Evolutionary conservation across 169 alveolate species (phyloP), one percentile per base, ranked within the genome.

Genomic region (Babesia ovis): DNA sequence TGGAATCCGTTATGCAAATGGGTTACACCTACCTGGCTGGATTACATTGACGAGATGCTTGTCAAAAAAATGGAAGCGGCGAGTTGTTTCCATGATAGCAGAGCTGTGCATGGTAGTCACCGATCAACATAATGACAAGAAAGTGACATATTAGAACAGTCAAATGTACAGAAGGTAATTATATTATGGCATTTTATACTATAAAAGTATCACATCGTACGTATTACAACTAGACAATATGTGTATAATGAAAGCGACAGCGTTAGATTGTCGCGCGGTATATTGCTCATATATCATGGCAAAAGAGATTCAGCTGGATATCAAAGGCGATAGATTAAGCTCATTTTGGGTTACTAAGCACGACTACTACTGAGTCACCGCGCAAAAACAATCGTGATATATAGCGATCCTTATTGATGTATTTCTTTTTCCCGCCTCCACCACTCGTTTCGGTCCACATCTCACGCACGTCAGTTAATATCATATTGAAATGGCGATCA

Each of bases 401-500:
- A 83, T 90, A 95, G 66, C 99, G 88, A 86, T 96, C 99, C 89
- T 95, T 96, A 86, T 95, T 97, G 56, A 94, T 91, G 69, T 67
- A 83, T 61, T 85, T 86, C 46, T 96, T 91, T 59, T 94, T 92
- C 50, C 91, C 94, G 68, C 96, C 95, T 20, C 96, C 96, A 58
- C 94, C 93, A 43, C 95, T 93, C 48, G 93, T 92, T 22, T 83
- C 93, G 3, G 92, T 75, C 99, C 99, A 97, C 95, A 97, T 95
- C 91, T 97, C 99, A 27, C 98, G 80, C 12, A 95, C 99, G 64
- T 95, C 98, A 51, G 98, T 97, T 64, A 97, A 91, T 35, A 97
- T 94, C 94, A 97, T 90, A 83, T 97, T 97, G 93, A 97, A 95
- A 81, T 97, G 99, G 42, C 99, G 85, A 62, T 97, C 99, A 75